Evolutionary conservation across 73 alveolate genomes (phyloP).

Genomic region (Diophrys appendiculata): DNA sequence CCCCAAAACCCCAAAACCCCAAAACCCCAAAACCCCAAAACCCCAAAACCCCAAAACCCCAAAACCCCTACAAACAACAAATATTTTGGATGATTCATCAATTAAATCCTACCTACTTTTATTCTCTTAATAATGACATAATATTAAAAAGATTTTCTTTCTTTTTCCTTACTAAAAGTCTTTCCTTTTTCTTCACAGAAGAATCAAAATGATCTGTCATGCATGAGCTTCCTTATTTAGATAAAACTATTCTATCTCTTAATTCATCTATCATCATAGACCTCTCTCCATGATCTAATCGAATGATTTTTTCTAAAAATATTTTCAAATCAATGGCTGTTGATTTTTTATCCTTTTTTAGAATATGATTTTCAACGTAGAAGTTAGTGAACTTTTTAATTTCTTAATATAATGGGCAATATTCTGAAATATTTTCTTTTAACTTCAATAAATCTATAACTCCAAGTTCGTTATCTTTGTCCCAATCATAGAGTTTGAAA

Average conservation of each 20-base stretch:
- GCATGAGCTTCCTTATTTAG: not conserved
- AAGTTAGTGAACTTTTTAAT: not conserved
- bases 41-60: too few species aligned
- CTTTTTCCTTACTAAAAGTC: not conserved
- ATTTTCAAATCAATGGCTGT: not conserved
- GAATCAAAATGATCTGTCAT: not conserved
- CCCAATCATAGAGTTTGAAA: not conserved
- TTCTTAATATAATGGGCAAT: not conserved
- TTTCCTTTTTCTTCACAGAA: not conserved
- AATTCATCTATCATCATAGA: not conserved
- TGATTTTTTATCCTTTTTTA: not conserved
- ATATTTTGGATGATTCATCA: too few species aligned
- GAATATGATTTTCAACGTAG: not conserved
- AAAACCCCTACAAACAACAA: too few species aligned
- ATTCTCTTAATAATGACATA: not conserved
- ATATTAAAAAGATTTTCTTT: too few species aligned
- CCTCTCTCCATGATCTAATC: not conserved
- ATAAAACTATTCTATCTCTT: not conserved
- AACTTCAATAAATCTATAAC: constrained; percentile 3
- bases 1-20: too few species aligned
- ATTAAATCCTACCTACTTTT: not conserved
- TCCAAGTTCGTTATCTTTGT: not conserved
- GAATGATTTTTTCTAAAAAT: not conserved
- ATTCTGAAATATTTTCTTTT: not conserved
- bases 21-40: too few species aligned